Base-by-base conservation (phyloP, 169 alveolate genomes). In the Babesia sp. region DNA sequence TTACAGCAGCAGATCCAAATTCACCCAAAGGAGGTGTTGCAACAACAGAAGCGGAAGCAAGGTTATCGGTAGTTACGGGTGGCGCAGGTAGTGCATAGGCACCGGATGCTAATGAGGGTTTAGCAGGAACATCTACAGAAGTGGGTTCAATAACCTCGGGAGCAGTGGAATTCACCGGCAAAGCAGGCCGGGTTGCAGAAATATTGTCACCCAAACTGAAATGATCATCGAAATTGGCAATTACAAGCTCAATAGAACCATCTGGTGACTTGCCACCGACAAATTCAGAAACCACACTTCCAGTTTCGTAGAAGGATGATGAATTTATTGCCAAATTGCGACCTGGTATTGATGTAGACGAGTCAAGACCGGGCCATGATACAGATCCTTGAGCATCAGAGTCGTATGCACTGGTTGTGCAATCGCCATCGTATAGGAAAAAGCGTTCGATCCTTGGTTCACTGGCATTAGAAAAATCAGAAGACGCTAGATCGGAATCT, bases 391-490 rank as follows among this genome's bases (percentile, higher is more conserved):
- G 71, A 18, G 4, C 56, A 60, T 60, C 71, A 22, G 74, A 64
- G 61, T 64, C 54, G 51, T 64, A 64, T 0, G 51, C 74, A 29
- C 61, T 64, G 6, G 74, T 64, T 1, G 74, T 20, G 28, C 66
- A 48, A 11, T 67, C 66, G 24, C 39, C 41, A 29, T 54, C 63
- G 63, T 48, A 24, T 9, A 67, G 18, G 9, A 36, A 22, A 46
- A 31, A 67, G 14, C 63, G 1, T 48, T 46, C 66, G 14, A 67
- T 37, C 44, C 7, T 24, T 22, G 63, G 54, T 0, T 22, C 51
- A 18, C 26, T 26, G 48, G 57, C 7, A 12, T n/a, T 46, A 1
- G 54, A 20, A 6, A 16, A 14, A 39, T n/a, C 71, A 7, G 39
- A 1, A 20, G 71, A 60, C 24, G 22, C 54, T 9, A 26, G 33